Evolutionary conservation across 768 basidiomycete species (phyloP), one percentile per base, ranked within the genome.

Genomic region (Lactifluus rugatus): DNA sequence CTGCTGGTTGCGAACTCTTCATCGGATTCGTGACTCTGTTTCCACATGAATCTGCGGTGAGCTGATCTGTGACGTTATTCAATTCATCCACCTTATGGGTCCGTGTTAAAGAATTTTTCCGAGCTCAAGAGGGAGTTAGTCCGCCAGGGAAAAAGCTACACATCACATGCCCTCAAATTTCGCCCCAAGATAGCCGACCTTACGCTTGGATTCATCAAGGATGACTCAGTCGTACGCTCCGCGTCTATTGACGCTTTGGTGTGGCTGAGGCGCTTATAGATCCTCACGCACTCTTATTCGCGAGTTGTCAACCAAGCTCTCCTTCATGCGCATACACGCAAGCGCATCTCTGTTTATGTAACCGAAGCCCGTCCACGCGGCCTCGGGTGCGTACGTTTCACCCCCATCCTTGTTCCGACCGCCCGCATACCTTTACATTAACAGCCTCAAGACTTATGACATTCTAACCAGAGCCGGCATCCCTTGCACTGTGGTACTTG

Each of bases 331-430:
- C 92, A 95, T 70, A 78, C 85, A 67, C 83, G 81, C 70, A 97
- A 98, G 75, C 81, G 94, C 56, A 91, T 98, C 71, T 92, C 90
- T 67, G 95, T 99, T 39, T 98, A 93, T 71, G 95, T 99, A 58
- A 97, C 95, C 64, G 92, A 97, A 82, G 90, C 91, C 34, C 81
- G 91, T 62, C 93, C 95, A 70, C 82, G 81, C 69, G 89, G 87
- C 66, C 78, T 88, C 65, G 91, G 93, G 92, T 91, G 69, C 67
- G 83, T 42, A 45, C 14, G 25, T 31, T 50, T 31, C 25, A 54
- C 58, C 62, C 49, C 44, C 54, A 53, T 41, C 31, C 19, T 52
- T 50, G 39, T 59, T 63, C 61, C 39, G 32, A 53, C 39, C 42
- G 50, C 36, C 32, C 52, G 51, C 21, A 34, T 57, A 53, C 37